Conservation (phyloP, 2,329 filamentous ascomycete species). For the Gyromitra esculenta region DNA sequence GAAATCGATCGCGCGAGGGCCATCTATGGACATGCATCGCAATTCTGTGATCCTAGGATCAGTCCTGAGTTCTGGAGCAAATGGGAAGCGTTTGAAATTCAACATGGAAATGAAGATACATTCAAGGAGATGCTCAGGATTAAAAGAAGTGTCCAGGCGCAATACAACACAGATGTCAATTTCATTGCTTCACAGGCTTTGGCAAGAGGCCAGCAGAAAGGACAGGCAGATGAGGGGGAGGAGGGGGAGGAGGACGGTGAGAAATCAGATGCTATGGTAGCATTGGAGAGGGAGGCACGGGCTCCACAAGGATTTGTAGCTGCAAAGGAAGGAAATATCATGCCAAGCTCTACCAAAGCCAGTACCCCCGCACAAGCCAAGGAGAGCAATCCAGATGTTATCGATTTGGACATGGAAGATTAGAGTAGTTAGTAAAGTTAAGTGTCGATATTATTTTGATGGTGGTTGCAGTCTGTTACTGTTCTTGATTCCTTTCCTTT, state of each 20-base stretch:
- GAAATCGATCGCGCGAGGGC: slow-evolving; percentile 94
- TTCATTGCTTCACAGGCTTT: slow-evolving; percentile 97
- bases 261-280: slow-evolving; percentile 84
- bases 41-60: slow-evolving; percentile 95
- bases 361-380: slow-evolving; percentile 59
- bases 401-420: slow-evolving; percentile 80
- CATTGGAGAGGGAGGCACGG: slow-evolving; percentile 84
- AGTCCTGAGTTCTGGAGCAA: slow-evolving; percentile 92
- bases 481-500: slow-evolving; percentile 23
- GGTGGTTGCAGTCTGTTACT: slow-evolving; percentile 24
- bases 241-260: slow-evolving; percentile 63
- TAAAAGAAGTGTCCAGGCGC: slow-evolving; percentile 95
- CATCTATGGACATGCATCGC: slow-evolving; percentile 94
- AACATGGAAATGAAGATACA: slow-evolving; percentile 98
- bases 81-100: slow-evolving; percentile 97
- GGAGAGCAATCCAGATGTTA: slow-evolving; percentile 80
- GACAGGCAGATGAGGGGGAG: slow-evolving; percentile 62
- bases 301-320: slow-evolving; percentile 92
- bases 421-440: slow-evolving; percentile 22
- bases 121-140: slow-evolving; percentile 99
- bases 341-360: slow-evolving; percentile 46
- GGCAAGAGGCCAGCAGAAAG: slow-evolving; percentile 76
- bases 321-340: slow-evolving; percentile 70
- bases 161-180: slow-evolving; percentile 96
- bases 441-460: slow-evolving; percentile 30